These are phyloP conservation scores for Pterula multifida DNA, from an alignment of 1,284 basidiomycete species.

Conservation along the genomic window DNA sequence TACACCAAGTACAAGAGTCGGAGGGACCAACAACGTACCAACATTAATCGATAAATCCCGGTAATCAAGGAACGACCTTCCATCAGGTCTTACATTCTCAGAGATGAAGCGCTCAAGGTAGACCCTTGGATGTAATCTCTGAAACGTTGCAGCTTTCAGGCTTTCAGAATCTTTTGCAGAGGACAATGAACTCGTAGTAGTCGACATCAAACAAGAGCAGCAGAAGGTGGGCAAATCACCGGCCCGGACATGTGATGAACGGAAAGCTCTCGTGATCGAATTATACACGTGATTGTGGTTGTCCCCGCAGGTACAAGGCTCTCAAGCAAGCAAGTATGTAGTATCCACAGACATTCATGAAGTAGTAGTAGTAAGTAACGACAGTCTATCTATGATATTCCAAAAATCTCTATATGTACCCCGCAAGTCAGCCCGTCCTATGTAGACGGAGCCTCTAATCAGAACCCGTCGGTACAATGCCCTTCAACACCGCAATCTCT, in stretches of 20 bases:
- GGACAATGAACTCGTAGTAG: not conserved
- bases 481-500: slow-evolving; percentile 85
- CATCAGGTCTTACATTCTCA: slow-evolving; percentile 67
- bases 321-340: too few relatives aligned
- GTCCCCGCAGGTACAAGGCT: too few relatives aligned
- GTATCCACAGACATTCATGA: too few relatives aligned
- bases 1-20: not conserved
- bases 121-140: slow-evolving; percentile 69
- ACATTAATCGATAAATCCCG: slow-evolving; percentile 61
- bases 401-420: too few relatives aligned
- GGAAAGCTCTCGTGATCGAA: too few relatives aligned
- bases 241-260: too few relatives aligned
- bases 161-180: not conserved
- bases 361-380: too few relatives aligned
- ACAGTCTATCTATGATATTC: too few relatives aligned
- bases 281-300: too few relatives aligned
- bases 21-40: slow-evolving; percentile 33
- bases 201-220: slow-evolving; percentile 7
- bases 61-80: slow-evolving; percentile 36
- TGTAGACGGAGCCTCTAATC: too few relatives aligned
- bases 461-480: slow-evolving; percentile 27
- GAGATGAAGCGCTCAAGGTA: slow-evolving; percentile 74
- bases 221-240: too few relatives aligned
- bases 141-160: slow-evolving; percentile 61
- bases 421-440: too few relatives aligned